Evolutionary conservation across 2,329 filamentous ascomycete species (phyloP), one percentile per base, ranked within the genome.

Genomic region (Samsoniella hepiali): DNA sequence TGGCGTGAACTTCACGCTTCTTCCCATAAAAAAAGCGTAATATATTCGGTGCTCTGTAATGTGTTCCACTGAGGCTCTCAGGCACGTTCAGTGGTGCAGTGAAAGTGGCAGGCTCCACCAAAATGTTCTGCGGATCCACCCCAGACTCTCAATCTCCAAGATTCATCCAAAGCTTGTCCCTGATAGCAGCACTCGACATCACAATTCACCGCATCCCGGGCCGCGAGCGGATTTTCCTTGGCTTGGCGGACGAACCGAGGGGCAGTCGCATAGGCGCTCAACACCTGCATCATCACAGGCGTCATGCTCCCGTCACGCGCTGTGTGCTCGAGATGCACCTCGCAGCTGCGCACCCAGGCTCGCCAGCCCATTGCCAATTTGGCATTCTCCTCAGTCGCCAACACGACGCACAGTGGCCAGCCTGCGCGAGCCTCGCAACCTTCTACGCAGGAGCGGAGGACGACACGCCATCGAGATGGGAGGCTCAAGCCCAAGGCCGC

Each of bases 241-340:
- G 56, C 11, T 29, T 3, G 57, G 40, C 22, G 29, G 13, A n/a
- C n/a, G 27, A 40, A 32, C 6, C 32, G 13, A 11, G 17, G 32
- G 8, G 22, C n/a, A 11, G 15, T 17, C 22, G 15, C 27, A 31
- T 32, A 32, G 15, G n/a, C 15, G 29, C 54, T 9, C 38, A 31
- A 47, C 34, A 58, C 49, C 40, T 29, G 40, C 17, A 13, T 7
- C 27, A 51, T 45, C n/a, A 62, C 58, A 55, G 54, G 64, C 65
- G 65, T 60, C 57, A 78, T 78, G 76, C 72, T 72, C 66, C 67
- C 73, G 61, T 71, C 76, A 62, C 69, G 74, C 62, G 69, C 70
- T 42, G 67, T 72, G 64, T 78, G 76, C 68, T 71, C 70, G 65
- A 73, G 71, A 68, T 78, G 76, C 66, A 70, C 71, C 51, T 69